Base-by-base conservation (phyloP, 768 basidiomycete genomes). In the Boletus rubroflammeus region DNA sequence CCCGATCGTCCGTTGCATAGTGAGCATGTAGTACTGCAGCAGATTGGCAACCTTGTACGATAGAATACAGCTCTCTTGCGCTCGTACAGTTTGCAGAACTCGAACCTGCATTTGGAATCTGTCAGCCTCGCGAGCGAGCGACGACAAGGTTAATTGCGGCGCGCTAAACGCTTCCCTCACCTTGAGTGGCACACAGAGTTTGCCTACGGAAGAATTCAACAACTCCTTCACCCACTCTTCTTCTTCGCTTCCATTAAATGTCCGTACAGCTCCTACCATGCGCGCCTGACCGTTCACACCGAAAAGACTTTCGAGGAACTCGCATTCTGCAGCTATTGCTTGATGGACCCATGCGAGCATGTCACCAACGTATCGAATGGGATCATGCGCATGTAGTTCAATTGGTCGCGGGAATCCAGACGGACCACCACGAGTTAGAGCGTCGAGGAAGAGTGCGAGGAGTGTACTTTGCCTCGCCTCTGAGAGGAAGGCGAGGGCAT, bases 341-440 rank as follows among this genome's bases (percentile, higher is more conserved):
- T 98, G 96, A 71, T 99, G 96, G 1, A 98, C 86, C 96, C 96
- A 98, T 0, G 95, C 96, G 8, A 98, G 83, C 91, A 98, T 98
- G 71, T 98, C 96, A 14, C 97, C 97, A 14, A 96, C 85, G 67
- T 99, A 99, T 31, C 96, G 85, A 60, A 93, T 80, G 0, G 97
- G 96, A 67, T 99, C 97, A 62, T 99, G 97, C 0, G 97, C 97
- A 65, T 99, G 97, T 3, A 99, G 78, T 68, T 98, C 97, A 57
- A 99, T 98, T 0, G 96, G 93, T 6, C 95, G 82, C 11, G 95
- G 92, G 7, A 88, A 75, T 39, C 89, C 92, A 38, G 84, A 87
- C 1, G 85, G 90, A 2, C 90, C 90, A 6, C 95, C 94, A 13
- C 90, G 81, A 0, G 94, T 98, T 9, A 98, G 76, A 0, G 95